Evolutionary conservation across 1,284 basidiomycete species (phyloP).

Genomic region (Apiotrichum sp.): DNA sequence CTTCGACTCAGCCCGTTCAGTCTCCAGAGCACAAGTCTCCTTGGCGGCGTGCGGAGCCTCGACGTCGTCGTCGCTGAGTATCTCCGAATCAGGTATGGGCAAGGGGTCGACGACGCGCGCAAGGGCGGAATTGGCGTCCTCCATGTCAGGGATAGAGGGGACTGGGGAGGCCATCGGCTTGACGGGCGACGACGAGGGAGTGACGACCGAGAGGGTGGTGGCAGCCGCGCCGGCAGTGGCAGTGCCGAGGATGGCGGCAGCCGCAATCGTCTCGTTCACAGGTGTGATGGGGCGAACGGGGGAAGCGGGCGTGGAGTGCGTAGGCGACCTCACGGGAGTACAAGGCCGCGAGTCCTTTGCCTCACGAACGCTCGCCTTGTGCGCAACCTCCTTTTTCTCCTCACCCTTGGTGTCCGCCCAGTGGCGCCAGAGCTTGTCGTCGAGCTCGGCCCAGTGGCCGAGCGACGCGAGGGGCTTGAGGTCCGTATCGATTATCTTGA

Average conservation of each 20-base stretch:
- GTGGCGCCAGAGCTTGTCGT: conserved; percentile 56
- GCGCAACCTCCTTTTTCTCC: neutral
- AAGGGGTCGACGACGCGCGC: neutral
- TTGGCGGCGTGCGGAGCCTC: no score
- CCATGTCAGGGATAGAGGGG: conserved; percentile 3
- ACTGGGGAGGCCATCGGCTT: neutral
- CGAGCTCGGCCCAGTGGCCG: conserved; percentile 65
- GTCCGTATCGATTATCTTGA: conserved; percentile 80
- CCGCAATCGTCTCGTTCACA: no score
- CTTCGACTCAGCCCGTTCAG: neutral
- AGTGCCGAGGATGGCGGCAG: neutral
- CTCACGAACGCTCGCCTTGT: neutral
- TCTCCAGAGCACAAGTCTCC: no score
- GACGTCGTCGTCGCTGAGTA: neutral
- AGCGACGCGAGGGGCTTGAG: conserved; percentile 66
- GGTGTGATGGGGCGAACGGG: neutral
- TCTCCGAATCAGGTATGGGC: neutral
- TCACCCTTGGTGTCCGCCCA: conserved; percentile 42
- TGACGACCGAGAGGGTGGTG: neutral
- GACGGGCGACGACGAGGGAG: neutral
- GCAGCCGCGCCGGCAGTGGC: neutral
- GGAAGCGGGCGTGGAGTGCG: neutral
- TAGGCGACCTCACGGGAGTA: neutral
- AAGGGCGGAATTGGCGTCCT: conserved; percentile 9
- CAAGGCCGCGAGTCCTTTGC: neutral